A percentile compares a stretch with the other conserved stretches of the same genome.
Evolutionary conservation across 2,329 filamentous ascomycete genomes (phyloP).

Genomic region (Hypoxylon sp.): DNA sequence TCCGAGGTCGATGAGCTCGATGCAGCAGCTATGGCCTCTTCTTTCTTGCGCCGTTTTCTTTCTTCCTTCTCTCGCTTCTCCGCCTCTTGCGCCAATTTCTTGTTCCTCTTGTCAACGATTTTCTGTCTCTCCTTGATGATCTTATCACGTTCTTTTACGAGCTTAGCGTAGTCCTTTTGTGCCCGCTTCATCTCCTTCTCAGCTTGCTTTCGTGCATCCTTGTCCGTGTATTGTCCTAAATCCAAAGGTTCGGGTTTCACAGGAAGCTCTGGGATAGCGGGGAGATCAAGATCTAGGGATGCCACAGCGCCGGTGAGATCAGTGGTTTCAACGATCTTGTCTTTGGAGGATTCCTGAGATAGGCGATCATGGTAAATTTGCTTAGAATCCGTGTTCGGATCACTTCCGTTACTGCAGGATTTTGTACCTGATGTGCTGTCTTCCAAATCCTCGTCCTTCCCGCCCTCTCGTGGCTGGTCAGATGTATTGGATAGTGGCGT

Average conservation of each 20-base stretch:
- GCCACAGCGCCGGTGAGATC: constrained; percentile 41
- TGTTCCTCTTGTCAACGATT: constrained; percentile 67
- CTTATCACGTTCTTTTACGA: constrained; percentile 76
- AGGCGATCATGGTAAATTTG: constrained; percentile 13
- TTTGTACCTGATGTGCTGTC: background rate
- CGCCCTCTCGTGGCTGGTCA: background rate
- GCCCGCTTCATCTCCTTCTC: constrained; percentile 76
- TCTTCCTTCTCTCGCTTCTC: constrained; percentile 60
- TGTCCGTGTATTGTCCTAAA: constrained; percentile 71
- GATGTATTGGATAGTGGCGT: constrained; percentile 5
- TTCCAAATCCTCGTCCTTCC: background rate
- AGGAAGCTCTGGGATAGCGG: constrained; percentile 66
- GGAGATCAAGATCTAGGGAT: constrained; percentile 54
- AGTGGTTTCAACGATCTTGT: constrained; percentile 19
- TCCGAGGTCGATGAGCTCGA: constrained; percentile 32
- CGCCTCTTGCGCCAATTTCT: constrained; percentile 61
- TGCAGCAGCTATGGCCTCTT: constrained; percentile 26
- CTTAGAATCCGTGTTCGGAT: constrained; percentile 5
- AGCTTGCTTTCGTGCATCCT: constrained; percentile 75
- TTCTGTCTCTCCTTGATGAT: constrained; percentile 75
- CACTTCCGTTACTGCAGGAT: constrained; percentile 1
- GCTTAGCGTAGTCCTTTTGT: constrained; percentile 75
- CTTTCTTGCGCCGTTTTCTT: constrained; percentile 53
- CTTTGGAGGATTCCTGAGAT: constrained; percentile 8
- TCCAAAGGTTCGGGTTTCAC: constrained; percentile 70